Evolutionary conservation across 1,284 basidiomycete genomes (phyloP), one percentile per base, ranked within the genome.

Genomic region (Sporisorium sorghi): DNA sequence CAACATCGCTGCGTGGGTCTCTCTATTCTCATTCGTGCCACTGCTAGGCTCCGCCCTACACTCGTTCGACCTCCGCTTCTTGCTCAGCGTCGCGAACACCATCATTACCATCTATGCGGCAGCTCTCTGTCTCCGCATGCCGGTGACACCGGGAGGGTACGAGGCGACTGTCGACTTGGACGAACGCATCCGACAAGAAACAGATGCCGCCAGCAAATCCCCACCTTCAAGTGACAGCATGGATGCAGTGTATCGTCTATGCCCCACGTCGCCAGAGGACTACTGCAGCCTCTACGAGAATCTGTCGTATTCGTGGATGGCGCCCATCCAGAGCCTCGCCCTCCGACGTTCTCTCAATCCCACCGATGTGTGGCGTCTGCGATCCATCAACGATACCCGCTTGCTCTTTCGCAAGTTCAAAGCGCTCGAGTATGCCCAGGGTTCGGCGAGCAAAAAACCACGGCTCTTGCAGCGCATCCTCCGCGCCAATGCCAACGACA

Each of bases 201-300:
- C 43, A 8, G 76, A 58, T 15, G 17, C 49, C n/a, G 33, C 55
- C n/a, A 40, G 21, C 23, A 17, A 40, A 32, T 3, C 19, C 8
- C 10, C 58, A n/a, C 17, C 63, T 14, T 44, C 54, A 23, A 52
- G 64, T 37, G 26, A 60, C 19, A 53, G 61, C 30, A 37, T 58
- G 40, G 57, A 60, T 23, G 59, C 60, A 10, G 62, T 53, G 11
- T 80, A 80, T 48, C 61, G 57, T 12, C 52, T 61, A 33, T 79
- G 77, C 32, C 78, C 78, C 2, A 80, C 78, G 1, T 78, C 77
- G 5, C 78, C 78, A 2, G 78, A 80, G 46, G 78, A 80, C 48
- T 80, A 74, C 42, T 68, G 63, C 39, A 66, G 58, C 24, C 63
- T 80, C 8, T 61, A 62, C 52, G 55, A 70, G 40, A 66, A 69